A percentile compares a stretch with the other conserved stretches of the same genome.
These are phyloP conservation scores for Hymenoscyphus occultus DNA, from an alignment of 2,329 filamentous ascomycete species.

Conservation along the genomic window DNA sequence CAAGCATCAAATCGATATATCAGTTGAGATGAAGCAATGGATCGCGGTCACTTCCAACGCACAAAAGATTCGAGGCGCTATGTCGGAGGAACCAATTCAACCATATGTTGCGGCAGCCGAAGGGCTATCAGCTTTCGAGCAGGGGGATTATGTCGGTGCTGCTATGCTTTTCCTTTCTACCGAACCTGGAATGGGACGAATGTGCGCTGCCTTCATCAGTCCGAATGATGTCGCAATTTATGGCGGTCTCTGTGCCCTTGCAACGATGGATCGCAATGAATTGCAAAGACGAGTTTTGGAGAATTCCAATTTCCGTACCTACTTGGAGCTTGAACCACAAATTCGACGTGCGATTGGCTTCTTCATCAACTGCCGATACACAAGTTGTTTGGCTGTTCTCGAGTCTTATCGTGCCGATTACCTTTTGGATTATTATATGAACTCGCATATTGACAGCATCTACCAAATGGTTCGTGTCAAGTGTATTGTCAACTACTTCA, in stretches of 20 bases:
- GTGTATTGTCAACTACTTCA: slow-evolving; percentile 89
- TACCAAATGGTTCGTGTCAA: slow-evolving; percentile 79
- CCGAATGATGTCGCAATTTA: slow-evolving; percentile 91
- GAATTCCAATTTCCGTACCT: slow-evolving; percentile 75
- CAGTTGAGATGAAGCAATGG: slow-evolving; percentile 77
- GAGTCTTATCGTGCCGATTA: slow-evolving; percentile 82
- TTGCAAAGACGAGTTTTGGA: slow-evolving; percentile 76
- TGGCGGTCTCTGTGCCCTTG: slow-evolving; percentile 83
- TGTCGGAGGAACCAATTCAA: slow-evolving; percentile 40
- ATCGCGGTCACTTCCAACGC: slow-evolving; percentile 60
- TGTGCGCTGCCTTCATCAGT: slow-evolving; percentile 69
- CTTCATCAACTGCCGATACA: slow-evolving; percentile 89
- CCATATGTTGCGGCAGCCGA: slow-evolving; percentile 55
- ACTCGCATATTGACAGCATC: slow-evolving; percentile 66
- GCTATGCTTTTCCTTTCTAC: slow-evolving; percentile 59
- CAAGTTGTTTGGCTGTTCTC: slow-evolving; percentile 76
- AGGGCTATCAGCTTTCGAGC: slow-evolving; percentile 59
- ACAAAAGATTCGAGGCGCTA: slow-evolving; percentile 61
- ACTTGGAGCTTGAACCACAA: slow-evolving; percentile 89
- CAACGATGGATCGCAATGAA: slow-evolving; percentile 78
- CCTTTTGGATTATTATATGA: slow-evolving; percentile 83
- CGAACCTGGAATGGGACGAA: slow-evolving; percentile 45
- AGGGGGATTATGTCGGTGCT: slow-evolving; percentile 60
- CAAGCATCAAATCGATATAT: slow-evolving; percentile 72
- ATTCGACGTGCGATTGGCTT: slow-evolving; percentile 85